phyloP scores from a whole-genome alignment of 192 early-diverging fungal species.

The Mortierella hygrophila region DNA sequence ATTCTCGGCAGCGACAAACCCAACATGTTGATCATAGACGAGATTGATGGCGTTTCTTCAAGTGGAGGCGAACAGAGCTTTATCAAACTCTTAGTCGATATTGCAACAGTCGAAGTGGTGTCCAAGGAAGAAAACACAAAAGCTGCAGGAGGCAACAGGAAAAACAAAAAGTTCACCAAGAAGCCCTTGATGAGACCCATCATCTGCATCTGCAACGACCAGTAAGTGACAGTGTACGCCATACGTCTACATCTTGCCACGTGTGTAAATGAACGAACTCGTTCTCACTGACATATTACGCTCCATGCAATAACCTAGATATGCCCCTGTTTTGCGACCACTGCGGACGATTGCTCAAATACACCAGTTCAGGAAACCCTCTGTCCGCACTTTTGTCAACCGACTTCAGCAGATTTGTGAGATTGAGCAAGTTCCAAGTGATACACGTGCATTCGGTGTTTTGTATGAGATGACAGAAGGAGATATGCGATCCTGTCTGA shows the following conservation, averaged over 20 bases:
- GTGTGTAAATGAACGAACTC: background rate
- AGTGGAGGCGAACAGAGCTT: constrained; percentile 86
- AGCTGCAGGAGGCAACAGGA: constrained; percentile 24
- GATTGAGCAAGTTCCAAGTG: constrained; percentile 77
- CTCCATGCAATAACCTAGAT: constrained; percentile 60
- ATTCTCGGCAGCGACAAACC: constrained; percentile 76
- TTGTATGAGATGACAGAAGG: constrained; percentile 85
- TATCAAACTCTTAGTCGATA: constrained; percentile 81
- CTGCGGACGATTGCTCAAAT: constrained; percentile 84
- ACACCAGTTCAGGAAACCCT: constrained; percentile 76
- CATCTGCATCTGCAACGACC: constrained; percentile 99
- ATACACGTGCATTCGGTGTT: constrained; percentile 79
- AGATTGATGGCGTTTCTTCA: constrained; percentile 91
- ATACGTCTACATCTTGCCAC: background rate
- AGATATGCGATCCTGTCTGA: constrained; percentile 91
- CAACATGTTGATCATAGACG: constrained; percentile 92
- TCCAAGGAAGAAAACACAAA: constrained; percentile 18
- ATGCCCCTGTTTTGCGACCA: constrained; percentile 88
- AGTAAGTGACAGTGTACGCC: constrained; percentile 56
- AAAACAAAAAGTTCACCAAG: constrained; percentile 46
- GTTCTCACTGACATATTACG: background rate
- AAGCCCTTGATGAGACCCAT: constrained; percentile 87
- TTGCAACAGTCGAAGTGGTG: constrained; percentile 62
- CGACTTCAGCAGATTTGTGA: constrained; percentile 87
- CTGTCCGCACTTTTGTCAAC: constrained; percentile 73